These are phyloP conservation scores for Chamaecyparis obtusa DNA, from an alignment of 75 land plant species.

Conservation along the genomic window DNA sequence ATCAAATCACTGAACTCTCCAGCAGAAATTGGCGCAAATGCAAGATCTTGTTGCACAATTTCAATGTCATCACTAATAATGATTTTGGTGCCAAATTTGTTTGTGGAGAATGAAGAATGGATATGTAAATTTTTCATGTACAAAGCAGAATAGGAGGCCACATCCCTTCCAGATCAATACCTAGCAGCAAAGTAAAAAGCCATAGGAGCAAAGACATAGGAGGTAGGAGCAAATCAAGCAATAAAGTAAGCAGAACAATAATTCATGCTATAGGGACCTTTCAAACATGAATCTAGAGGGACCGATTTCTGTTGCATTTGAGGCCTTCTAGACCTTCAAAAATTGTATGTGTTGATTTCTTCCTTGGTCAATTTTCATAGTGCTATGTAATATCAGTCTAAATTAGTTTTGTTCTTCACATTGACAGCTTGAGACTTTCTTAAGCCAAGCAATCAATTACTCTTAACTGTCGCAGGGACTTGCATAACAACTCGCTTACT, in stretches of 20 bases:
- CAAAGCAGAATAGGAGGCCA: too few species aligned
- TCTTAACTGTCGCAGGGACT: slow-evolving; percentile 28
- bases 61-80: too few species aligned
- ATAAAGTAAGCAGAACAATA: neutral
- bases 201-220: too few species aligned
- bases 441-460: slow-evolving; percentile 1
- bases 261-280: slow-evolving; percentile 46
- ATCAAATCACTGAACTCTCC: too few species aligned
- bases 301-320: slow-evolving; percentile 46
- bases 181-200: too few species aligned
- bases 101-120: too few species aligned
- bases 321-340: slow-evolving; percentile 53
- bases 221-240: too few species aligned
- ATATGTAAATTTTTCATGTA: too few species aligned
- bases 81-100: too few species aligned
- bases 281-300: slow-evolving; percentile 49
- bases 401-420: neutral
- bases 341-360: slow-evolving; percentile 35
- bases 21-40: too few species aligned
- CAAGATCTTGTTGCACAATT: too few species aligned
- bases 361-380: neutral
- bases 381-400: neutral
- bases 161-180: too few species aligned
- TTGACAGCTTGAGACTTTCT: neutral
- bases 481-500: slow-evolving; percentile 58